phyloP scores from a whole-genome alignment of 352 stramenopile genomes.

The Pythium rhizo-oryzae region DNA sequence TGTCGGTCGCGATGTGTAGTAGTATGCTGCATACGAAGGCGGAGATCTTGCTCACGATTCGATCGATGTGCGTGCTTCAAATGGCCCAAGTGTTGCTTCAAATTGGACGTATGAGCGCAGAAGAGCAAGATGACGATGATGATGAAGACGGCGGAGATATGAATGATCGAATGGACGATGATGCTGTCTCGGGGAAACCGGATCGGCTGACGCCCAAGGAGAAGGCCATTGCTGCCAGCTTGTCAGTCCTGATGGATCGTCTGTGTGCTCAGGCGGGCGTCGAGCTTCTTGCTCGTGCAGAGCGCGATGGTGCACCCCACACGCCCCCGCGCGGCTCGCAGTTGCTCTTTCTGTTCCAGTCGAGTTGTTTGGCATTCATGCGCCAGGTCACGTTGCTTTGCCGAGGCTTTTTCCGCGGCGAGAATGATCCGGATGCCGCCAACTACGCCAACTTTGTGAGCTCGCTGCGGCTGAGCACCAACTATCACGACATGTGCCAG shows the following conservation, averaged over 20 bases:
- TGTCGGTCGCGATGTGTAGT: constrained; percentile 75
- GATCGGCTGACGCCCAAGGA: constrained; percentile 39
- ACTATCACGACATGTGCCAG: constrained; percentile 76
- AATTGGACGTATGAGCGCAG: constrained; percentile 48
- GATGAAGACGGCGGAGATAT: constrained; percentile 26
- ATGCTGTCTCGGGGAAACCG: constrained; percentile 35
- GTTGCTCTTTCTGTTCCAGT: constrained; percentile 73
- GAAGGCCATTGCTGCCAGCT: constrained; percentile 13
- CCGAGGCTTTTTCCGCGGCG: constrained; percentile 75
- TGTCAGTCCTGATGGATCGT: constrained; percentile 47
- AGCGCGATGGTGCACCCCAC: constrained; percentile 28
- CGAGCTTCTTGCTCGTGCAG: constrained; percentile 28
- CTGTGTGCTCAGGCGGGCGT: constrained; percentile 51
- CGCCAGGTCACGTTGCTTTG: constrained; percentile 76
- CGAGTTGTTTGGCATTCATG: constrained; percentile 74
- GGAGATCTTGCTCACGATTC: constrained; percentile 80
- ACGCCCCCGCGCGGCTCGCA: constrained; percentile 50
- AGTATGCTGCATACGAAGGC: constrained; percentile 78
- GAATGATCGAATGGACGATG: constrained; percentile 23
- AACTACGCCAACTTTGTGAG: constrained; percentile 84
- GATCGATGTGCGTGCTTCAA: constrained; percentile 74
- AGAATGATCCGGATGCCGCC: constrained; percentile 72
- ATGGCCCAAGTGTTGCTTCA: constrained; percentile 83
- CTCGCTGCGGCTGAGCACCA: constrained; percentile 70
- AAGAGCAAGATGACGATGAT: constrained; percentile 60